Percentiles rank a stretch among this genome's conserved stretches.
Conservation (phyloP, 768 basidiomycete genomes). For the Termitomyces sp. region DNA sequence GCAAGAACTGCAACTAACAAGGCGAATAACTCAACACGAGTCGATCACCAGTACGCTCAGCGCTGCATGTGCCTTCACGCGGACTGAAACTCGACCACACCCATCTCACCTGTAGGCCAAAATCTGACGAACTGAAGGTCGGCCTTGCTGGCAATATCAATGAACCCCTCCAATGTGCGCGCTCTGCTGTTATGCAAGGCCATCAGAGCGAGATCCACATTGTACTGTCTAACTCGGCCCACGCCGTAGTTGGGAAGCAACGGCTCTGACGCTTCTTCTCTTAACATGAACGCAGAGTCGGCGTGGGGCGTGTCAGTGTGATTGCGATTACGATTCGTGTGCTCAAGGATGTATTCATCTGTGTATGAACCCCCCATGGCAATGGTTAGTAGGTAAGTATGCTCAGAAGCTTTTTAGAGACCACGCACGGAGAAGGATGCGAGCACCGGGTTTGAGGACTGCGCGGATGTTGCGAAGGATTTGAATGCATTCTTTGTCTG, state of each 20-base stretch:
- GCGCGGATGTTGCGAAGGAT: background rate
- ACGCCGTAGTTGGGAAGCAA: too few relatives aligned
- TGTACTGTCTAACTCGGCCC: background rate
- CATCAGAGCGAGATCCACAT: background rate
- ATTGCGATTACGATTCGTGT: background rate
- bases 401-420: background rate
- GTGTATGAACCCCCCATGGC: background rate
- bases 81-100: background rate
- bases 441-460: background rate
- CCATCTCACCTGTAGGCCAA: background rate
- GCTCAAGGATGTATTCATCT: background rate
- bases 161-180: background rate
- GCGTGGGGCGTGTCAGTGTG: too few relatives aligned
- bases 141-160: background rate
- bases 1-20: background rate
- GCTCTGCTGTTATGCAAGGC: background rate
- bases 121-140: background rate
- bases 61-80: too few relatives aligned
- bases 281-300: too few relatives aligned
- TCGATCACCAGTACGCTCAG: too few relatives aligned
- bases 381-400: background rate
- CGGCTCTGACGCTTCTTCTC: too few relatives aligned
- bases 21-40: background rate
- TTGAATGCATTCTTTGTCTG: background rate
- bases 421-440: background rate